Evolutionary conservation across 768 basidiomycete genomes (phyloP).

Genomic region (Lactifluus pinguis): DNA sequence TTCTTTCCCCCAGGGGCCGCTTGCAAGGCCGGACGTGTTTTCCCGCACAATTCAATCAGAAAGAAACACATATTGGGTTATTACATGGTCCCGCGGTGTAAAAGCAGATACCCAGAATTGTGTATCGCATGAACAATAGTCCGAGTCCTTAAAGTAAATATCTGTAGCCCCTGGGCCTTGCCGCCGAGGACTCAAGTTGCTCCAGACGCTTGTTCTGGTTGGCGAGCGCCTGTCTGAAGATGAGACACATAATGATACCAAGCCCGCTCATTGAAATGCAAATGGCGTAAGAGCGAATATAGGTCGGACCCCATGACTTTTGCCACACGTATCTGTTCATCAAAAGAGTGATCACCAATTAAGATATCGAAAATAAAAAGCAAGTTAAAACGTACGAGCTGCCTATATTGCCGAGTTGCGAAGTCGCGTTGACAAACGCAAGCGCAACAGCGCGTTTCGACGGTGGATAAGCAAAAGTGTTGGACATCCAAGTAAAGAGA

Average conservation of each 20-base stretch:
- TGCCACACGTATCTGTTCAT: constrained; percentile 55
- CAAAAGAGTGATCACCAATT: constrained; percentile 5
- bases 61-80: too few species aligned
- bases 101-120: too few species aligned
- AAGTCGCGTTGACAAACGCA: constrained; percentile 73
- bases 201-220: constrained; percentile 25
- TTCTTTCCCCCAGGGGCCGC: too few species aligned
- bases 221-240: constrained; percentile 28
- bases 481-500: constrained; percentile 47
- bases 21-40: too few species aligned
- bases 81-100: too few species aligned
- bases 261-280: constrained; percentile 51
- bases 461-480: constrained; percentile 63
- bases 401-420: constrained; percentile 74
- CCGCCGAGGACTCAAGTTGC: constrained; percentile 35
- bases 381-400: constrained; percentile 52
- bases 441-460: constrained; percentile 81
- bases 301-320: constrained; percentile 57
- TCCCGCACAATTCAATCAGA: too few species aligned
- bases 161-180: constrained; percentile 31
- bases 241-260: constrained; percentile 30
- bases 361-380: not conserved
- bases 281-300: constrained; percentile 61
- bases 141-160: constrained; percentile 45
- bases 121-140: not conserved